Evolutionary conservation across 192 early-diverging fungal genomes (phyloP).

Genomic region (Obelidium mucronatum): DNA sequence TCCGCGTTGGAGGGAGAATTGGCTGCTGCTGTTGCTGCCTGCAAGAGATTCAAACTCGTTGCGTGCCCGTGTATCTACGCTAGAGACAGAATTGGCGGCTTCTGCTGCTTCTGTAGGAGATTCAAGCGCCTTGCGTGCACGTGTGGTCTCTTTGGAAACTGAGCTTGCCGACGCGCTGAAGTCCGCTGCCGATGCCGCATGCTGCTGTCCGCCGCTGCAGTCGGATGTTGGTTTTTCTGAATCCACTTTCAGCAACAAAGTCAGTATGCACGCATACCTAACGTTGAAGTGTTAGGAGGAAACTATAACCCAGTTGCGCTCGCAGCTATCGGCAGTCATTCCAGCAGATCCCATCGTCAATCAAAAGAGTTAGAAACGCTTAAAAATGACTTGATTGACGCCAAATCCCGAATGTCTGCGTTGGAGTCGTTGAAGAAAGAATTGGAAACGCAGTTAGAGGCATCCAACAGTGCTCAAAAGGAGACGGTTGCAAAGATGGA

Average conservation of each 20-base stretch:
- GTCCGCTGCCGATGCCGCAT: too few species aligned
- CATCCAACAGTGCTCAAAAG: conserved; percentile 7
- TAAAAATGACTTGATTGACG: background rate
- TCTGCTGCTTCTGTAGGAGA: background rate
- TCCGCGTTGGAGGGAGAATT: background rate
- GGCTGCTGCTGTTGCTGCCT: background rate
- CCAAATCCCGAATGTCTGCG: background rate
- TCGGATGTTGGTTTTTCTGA: too few species aligned
- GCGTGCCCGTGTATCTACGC: background rate
- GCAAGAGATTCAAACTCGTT: too few species aligned
- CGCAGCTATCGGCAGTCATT: background rate
- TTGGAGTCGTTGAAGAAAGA: conserved; percentile 24
- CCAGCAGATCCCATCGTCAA: background rate
- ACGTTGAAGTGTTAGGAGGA: conserved; percentile 1
- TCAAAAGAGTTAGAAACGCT: background rate
- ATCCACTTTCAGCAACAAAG: background rate
- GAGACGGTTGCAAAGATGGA: conserved; percentile 25
- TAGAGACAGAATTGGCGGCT: background rate
- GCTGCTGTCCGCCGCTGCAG: too few species aligned
- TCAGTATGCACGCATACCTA: conserved; percentile 1
- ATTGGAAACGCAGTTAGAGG: conserved; percentile 12
- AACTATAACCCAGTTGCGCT: background rate
- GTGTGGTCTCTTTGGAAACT: too few species aligned
- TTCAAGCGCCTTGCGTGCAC: background rate
- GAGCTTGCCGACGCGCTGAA: too few species aligned